A percentile compares a stretch with the other conserved stretches of the same genome.
Conservation (phyloP, 495 filamentous ascomycete genomes). For the Platismatia glauca region DNA sequence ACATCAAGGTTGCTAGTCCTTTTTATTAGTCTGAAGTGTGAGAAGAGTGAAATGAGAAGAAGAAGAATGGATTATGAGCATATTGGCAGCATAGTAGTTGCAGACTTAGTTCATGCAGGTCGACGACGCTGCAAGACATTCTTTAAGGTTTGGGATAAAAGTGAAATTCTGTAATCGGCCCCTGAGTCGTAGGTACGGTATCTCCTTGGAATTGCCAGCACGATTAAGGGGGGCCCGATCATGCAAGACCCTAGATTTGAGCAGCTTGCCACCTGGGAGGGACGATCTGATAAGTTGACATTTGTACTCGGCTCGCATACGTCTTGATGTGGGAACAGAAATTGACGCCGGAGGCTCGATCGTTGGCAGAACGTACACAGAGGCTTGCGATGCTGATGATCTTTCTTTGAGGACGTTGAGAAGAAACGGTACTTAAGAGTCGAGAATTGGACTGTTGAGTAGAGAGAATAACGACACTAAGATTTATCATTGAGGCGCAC, state of each 20-base stretch:
- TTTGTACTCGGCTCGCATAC: background rate
- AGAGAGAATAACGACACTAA: no score
- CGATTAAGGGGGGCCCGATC: background rate
- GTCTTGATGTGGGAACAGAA: background rate
- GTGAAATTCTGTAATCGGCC: background rate
- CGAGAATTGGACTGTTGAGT: background rate
- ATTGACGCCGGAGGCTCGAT: background rate
- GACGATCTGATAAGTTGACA: background rate
- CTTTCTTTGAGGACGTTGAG: background rate
- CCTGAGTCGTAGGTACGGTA: no score
- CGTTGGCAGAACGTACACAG: background rate
- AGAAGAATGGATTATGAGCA: no score
- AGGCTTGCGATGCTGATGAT: background rate
- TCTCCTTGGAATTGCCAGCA: background rate
- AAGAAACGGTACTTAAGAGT: background rate
- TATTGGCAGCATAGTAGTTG: no score
- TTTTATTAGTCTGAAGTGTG: no score
- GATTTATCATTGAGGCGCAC: no score
- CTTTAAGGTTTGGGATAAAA: background rate
- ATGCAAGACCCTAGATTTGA: background rate
- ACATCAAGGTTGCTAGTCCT: no score
- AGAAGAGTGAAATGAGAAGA: no score
- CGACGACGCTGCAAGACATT: background rate
- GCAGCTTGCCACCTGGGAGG: background rate
- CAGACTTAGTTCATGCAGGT: no score